These are phyloP conservation scores for Camellia oleifera DNA, from an alignment of 179 eudicot species.

Conservation along the genomic window DNA sequence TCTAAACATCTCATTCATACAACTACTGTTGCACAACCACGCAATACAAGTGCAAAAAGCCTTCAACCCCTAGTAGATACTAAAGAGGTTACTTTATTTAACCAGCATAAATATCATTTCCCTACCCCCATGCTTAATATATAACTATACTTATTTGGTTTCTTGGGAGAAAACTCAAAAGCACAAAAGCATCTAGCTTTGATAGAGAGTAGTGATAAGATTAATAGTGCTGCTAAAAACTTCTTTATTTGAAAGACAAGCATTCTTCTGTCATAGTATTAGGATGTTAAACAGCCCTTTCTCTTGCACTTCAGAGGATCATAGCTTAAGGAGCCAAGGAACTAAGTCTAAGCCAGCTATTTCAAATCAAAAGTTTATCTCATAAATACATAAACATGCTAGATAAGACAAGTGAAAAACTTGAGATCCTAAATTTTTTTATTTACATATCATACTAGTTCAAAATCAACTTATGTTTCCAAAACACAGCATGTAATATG, in stretches of 20 bases:
- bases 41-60: background rate
- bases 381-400: background rate
- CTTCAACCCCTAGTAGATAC: background rate
- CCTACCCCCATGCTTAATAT: background rate
- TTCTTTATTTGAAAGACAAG: background rate
- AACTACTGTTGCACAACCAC: background rate
- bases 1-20: background rate
- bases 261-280: background rate
- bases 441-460: background rate
- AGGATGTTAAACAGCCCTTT: background rate
- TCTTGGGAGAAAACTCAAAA: background rate
- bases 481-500: background rate
- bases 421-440: background rate
- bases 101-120: background rate
- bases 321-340: background rate
- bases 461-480: background rate
- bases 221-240: background rate
- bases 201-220: no score
- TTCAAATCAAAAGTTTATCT: background rate
- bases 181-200: background rate
- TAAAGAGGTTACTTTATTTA: background rate
- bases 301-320: no score
- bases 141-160: background rate
- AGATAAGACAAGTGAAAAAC: background rate
- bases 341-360: slow-evolving; percentile 4